phyloP scores from a whole-genome alignment of 2,329 filamentous ascomycete species.

The Westerdykella ornata region DNA sequence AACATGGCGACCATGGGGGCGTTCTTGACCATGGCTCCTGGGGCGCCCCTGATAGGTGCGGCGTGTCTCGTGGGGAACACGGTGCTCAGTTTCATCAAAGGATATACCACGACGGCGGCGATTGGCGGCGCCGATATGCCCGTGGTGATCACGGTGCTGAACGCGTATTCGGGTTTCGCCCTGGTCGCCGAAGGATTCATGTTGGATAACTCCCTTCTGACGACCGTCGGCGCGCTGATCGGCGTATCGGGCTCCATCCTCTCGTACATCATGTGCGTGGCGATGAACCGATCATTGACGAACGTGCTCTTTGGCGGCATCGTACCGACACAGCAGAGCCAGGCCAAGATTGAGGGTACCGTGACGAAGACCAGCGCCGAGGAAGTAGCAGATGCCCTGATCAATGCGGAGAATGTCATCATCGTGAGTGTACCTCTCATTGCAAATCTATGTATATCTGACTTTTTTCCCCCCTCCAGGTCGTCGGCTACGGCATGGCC shows the following conservation, averaged over 20 bases:
- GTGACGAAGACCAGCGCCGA: conserved; percentile 74
- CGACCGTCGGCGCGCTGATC: conserved; percentile 78
- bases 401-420: conserved; percentile 75
- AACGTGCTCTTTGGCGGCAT: conserved; percentile 87
- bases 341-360: conserved; percentile 72
- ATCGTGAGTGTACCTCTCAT: conserved; percentile 47
- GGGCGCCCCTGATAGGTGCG: conserved; percentile 70
- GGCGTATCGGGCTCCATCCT: conserved; percentile 84
- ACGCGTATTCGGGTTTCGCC: conserved; percentile 86
- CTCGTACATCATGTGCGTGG: conserved; percentile 62
- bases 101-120: conserved; percentile 78
- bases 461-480: conserved; percentile 21
- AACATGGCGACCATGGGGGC: conserved; percentile 79
- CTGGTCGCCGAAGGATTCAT: conserved; percentile 87
- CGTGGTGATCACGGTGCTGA: conserved; percentile 83
- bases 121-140: conserved; percentile 95
- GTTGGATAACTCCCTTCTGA: conserved; percentile 79
- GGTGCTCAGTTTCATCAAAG: conserved; percentile 72
- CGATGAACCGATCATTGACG: conserved; percentile 85
- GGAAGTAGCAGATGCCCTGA: conserved; percentile 68
- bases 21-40: conserved; percentile 75
- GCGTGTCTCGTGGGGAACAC: conserved; percentile 71
- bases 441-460: not conserved
- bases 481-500: conserved; percentile 90
- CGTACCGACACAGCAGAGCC: conserved; percentile 53